Percentiles rank a stretch among this genome's conserved stretches.
Evolutionary conservation across 2,329 filamentous ascomycete species (phyloP).

Genomic region (Truncatella angustata): DNA sequence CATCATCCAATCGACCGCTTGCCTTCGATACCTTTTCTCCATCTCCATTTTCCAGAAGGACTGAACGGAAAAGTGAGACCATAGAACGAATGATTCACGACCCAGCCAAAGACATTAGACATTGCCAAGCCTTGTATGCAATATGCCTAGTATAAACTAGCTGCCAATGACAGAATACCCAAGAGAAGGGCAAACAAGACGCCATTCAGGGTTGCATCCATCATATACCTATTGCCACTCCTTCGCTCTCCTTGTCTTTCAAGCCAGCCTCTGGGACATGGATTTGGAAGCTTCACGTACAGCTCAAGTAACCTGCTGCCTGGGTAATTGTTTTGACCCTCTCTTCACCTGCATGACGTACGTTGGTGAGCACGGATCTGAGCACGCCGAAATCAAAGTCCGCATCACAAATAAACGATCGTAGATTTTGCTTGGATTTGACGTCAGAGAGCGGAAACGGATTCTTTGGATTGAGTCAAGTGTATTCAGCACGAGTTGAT

Average conservation of each 20-base stretch:
- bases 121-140: conserved; percentile 6
- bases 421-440: neutral
- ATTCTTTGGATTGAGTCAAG: too few relatives aligned
- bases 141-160: conserved; percentile 4
- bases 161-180: conserved; percentile 1
- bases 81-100: too few relatives aligned
- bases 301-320: conserved; percentile 10
- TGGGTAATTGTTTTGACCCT: neutral
- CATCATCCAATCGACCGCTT: too few relatives aligned
- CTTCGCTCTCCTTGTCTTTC: conserved; percentile 5
- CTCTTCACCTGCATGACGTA: neutral
- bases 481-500: too few relatives aligned
- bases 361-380: neutral
- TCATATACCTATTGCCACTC: conserved; percentile 6
- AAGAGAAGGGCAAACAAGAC: neutral
- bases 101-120: neutral
- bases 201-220: conserved; percentile 8
- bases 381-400: neutral
- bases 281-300: conserved; percentile 12
- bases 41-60: too few relatives aligned
- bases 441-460: too few relatives aligned
- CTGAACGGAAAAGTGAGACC: too few relatives aligned
- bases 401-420: neutral
- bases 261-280: conserved; percentile 8
- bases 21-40: too few relatives aligned